Percentiles rank a stretch among this genome's conserved stretches.
Evolutionary conservation across 2,329 filamentous ascomycete genomes (phyloP).

Genomic region (Colletotrichum sp.): DNA sequence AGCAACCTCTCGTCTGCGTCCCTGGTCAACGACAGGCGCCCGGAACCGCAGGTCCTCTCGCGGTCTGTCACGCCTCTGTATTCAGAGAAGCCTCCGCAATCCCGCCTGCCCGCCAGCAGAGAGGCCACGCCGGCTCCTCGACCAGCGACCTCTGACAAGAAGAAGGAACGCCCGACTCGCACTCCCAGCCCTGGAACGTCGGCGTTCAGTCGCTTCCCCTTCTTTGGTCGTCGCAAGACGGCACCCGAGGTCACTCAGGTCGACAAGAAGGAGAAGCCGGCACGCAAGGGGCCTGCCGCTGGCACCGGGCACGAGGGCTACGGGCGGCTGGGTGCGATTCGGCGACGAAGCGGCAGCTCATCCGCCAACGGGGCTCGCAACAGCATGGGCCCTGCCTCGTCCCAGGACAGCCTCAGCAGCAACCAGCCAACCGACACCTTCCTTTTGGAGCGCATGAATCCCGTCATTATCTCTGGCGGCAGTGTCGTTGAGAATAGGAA

Average conservation of each 20-base stretch:
- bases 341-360: constrained; percentile 68
- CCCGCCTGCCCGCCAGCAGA: constrained; percentile 34
- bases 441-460: constrained; percentile 66
- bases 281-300: constrained; percentile 80
- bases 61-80: constrained; percentile 40
- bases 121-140: constrained; percentile 39
- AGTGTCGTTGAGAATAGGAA: constrained; percentile 67
- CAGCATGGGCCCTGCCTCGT: constrained; percentile 47
- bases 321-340: constrained; percentile 65
- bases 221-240: constrained; percentile 78
- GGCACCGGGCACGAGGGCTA: constrained; percentile 96
- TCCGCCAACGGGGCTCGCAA: constrained; percentile 52
- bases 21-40: constrained; percentile 49
- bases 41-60: constrained; percentile 37
- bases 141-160: constrained; percentile 18
- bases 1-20: constrained; percentile 63
- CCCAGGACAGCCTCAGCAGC: constrained; percentile 56
- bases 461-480: constrained; percentile 70
- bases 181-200: constrained; percentile 62
- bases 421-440: constrained; percentile 58
- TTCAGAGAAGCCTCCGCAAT: constrained; percentile 28
- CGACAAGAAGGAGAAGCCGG: constrained; percentile 63
- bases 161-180: constrained; percentile 39
- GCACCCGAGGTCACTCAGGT: constrained; percentile 50
- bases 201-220: constrained; percentile 72